Base-by-base conservation (phyloP, 495 filamentous ascomycete species). In the Penicillium cataractarum region DNA sequence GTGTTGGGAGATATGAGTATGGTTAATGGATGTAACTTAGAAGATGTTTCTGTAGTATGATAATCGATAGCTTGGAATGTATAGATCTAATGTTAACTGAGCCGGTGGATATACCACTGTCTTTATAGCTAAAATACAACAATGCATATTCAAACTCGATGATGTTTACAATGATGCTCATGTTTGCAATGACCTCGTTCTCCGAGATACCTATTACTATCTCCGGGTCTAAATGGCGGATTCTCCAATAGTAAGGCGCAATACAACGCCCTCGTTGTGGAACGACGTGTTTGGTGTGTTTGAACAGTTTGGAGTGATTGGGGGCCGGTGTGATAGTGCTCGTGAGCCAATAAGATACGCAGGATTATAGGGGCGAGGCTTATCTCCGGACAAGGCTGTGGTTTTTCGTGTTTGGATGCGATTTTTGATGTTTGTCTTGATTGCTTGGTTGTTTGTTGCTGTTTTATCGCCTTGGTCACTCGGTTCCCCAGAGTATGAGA, bases 251-350 rank as follows among this genome's bases (percentile, higher is more conserved):
- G 9, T 0, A 46, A 22, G 42, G 10, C 8, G 10, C 21, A 9
- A 22, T 4, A 21, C 8, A 2, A 22, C 22, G 8, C 21, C 42
- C 9, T 31, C 29, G 31, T n/a, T 10, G 13, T n/a, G 6, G 15
- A n/a, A 29, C 12, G 29, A 22, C 6, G 8, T 54, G 51, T 54
- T 54, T 54, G 51, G 51, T 12, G 27, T 54, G 51, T 54, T 54
- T 54, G 27, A 17, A 33, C 4, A 35, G 51, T 54, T 54, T 54
- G 51, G 6, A 22, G 51, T 5, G 35, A 4, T 54, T 54, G 29
- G 31, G 24, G 31, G 29, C 29, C 27, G 21, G 51, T 1, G 29
- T 54, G 17, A 52, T 19, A 35, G 12, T 12, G 27, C 17, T 12
- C 10, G 10, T 9, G 6, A 6, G 17, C 31, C 29, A 32, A 32